phyloP scores from a whole-genome alignment of 495 filamentous ascomycete genomes.

The Thozetella sp. region DNA sequence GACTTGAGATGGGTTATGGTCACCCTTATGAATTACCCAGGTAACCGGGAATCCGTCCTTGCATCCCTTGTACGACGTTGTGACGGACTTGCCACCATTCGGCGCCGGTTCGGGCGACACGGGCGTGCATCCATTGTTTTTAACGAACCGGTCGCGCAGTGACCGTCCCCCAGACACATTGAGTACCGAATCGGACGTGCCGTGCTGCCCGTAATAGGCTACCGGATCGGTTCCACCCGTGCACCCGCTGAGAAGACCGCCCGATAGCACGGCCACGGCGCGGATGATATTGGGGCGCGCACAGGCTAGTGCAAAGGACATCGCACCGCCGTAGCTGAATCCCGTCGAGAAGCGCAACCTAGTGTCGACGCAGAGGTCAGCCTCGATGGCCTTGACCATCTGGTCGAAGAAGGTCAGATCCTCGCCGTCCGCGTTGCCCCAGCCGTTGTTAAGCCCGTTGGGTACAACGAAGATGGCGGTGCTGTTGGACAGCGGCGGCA shows the following conservation, averaged over 20 bases:
- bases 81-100: conserved; percentile 16
- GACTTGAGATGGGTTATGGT: conserved; percentile 25
- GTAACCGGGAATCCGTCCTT: conserved; percentile 26
- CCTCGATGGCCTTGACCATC: conserved; percentile 35
- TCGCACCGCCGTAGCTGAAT: conserved; percentile 51
- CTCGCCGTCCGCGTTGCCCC: too few relatives aligned
- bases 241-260: conserved; percentile 31
- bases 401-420: conserved; percentile 41
- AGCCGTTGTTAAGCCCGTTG: conserved; percentile 33
- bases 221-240: conserved; percentile 40
- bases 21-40: conserved; percentile 24
- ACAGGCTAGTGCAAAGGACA: conserved; percentile 49
- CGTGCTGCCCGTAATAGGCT: conserved; percentile 47
- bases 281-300: conserved; percentile 37
- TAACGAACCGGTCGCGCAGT: conserved; percentile 39
- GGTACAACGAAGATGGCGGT: too few relatives aligned
- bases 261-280: conserved; percentile 46
- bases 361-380: conserved; percentile 44
- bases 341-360: conserved; percentile 47
- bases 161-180: conserved; percentile 30
- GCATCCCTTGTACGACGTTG: conserved; percentile 33
- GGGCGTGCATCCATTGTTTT: conserved; percentile 36
- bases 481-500: conserved; percentile 33
- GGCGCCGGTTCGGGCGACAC: conserved; percentile 14
- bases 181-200: conserved; percentile 37